Conservation (phyloP, 352 stramenopile genomes). For the Phytophthora aleatoria region DNA sequence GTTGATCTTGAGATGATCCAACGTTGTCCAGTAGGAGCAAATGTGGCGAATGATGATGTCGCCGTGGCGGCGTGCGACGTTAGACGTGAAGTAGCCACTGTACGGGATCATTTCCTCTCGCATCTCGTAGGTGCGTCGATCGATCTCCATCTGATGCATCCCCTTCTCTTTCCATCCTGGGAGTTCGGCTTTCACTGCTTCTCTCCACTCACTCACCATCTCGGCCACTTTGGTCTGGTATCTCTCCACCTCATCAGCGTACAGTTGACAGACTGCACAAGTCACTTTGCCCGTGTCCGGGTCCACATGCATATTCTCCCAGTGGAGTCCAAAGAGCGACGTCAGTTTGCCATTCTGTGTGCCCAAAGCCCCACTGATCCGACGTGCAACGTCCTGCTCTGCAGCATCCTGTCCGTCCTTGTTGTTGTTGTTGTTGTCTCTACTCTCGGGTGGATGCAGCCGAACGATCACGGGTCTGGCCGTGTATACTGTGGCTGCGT, state of each 20-base stretch:
- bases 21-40: conserved; percentile 46
- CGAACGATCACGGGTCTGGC: conserved; percentile 54
- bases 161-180: conserved; percentile 51
- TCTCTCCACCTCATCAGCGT: conserved; percentile 46
- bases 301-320: conserved; percentile 60
- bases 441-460: conserved; percentile 33
- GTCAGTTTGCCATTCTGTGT: conserved; percentile 42
- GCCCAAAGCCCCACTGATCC: conserved; percentile 31
- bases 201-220: conserved; percentile 52
- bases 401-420: conserved; percentile 11
- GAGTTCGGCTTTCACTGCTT: conserved; percentile 38
- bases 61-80: conserved; percentile 53
- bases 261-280: conserved; percentile 49
- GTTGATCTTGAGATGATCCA: conserved; percentile 51
- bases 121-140: conserved; percentile 62
- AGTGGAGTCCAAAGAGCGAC: conserved; percentile 66
- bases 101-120: conserved; percentile 64
- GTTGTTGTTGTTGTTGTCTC: conserved; percentile 3
- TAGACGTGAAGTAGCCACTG: conserved; percentile 59
- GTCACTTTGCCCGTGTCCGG: conserved; percentile 33
- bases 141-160: conserved; percentile 69
- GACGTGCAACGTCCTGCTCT: conserved; percentile 31
- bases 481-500: conserved; percentile 57
- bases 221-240: conserved; percentile 51
- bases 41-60: conserved; percentile 68